These are phyloP conservation scores for Talaromyces sp. DNA, from an alignment of 2,329 filamentous ascomycete species.

Conservation along the genomic window DNA sequence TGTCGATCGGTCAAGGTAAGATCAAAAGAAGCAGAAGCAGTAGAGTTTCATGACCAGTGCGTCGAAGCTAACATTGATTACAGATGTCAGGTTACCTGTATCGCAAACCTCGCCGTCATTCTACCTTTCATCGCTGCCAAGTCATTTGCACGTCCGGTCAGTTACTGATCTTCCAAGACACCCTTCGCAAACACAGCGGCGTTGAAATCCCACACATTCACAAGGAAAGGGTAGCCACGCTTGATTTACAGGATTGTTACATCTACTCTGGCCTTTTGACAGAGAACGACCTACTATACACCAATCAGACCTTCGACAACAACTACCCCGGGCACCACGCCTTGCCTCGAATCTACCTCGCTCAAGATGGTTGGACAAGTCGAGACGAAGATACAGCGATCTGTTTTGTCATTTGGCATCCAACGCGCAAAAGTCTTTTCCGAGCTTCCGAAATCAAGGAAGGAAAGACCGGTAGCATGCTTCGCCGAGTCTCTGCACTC, in stretches of 20 bases:
- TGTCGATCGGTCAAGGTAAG: constrained; percentile 57
- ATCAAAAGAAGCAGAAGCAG: background rate
- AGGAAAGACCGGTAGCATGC: constrained; percentile 42
- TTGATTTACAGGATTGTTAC: constrained; percentile 62
- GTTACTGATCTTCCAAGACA: constrained; percentile 60
- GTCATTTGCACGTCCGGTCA: constrained; percentile 60
- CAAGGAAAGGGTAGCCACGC: constrained; percentile 56
- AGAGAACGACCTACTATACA: constrained; percentile 60
- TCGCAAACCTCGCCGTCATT: constrained; percentile 60
- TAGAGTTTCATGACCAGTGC: background rate
- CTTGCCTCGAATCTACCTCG: constrained; percentile 57
- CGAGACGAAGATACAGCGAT: constrained; percentile 64
- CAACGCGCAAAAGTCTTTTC: constrained; percentile 56
- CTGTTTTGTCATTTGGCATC: constrained; percentile 65
- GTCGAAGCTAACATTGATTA: background rate
- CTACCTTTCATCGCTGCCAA: constrained; percentile 58
- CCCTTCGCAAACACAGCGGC: constrained; percentile 53
- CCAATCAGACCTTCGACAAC: constrained; percentile 61
- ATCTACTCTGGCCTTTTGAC: constrained; percentile 63
- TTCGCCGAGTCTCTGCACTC: constrained; percentile 58
- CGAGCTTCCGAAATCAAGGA: constrained; percentile 39
- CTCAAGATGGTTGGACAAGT: constrained; percentile 57
- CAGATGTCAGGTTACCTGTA: constrained; percentile 60
- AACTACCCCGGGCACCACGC: constrained; percentile 59
- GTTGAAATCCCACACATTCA: constrained; percentile 58